Evolutionary conservation across 2,329 filamentous ascomycete species (phyloP).

Genomic region (Ophiostoma sp.): DNA sequence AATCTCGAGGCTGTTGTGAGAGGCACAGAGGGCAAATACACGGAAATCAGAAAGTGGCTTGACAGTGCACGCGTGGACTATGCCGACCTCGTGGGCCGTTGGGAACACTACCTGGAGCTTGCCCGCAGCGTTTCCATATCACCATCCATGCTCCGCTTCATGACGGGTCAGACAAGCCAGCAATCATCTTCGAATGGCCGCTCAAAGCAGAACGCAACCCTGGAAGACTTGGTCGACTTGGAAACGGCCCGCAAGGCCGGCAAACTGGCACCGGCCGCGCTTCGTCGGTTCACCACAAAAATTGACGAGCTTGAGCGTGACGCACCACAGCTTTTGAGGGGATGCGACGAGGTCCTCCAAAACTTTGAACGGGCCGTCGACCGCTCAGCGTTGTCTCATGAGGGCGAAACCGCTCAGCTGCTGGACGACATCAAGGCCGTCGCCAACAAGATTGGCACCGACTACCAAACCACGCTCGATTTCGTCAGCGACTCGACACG

Average conservation of each 20-base stretch:
- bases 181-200: constrained; percentile 41
- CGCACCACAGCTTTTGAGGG: constrained; percentile 60
- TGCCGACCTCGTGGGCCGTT: constrained; percentile 60
- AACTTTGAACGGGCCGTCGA: constrained; percentile 61
- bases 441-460: constrained; percentile 80
- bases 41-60: constrained; percentile 70
- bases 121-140: constrained; percentile 66
- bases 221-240: constrained; percentile 75
- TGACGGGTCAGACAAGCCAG: constrained; percentile 52
- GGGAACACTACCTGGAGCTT: constrained; percentile 68
- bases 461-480: constrained; percentile 74
- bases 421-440: constrained; percentile 84
- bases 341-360: constrained; percentile 61
- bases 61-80: constrained; percentile 68
- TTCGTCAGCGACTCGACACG: constrained; percentile 65
- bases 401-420: constrained; percentile 65
- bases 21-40: constrained; percentile 68
- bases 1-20: constrained; percentile 78
- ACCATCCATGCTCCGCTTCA: constrained; percentile 64
- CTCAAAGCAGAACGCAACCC: constrained; percentile 51
- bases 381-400: constrained; percentile 57
- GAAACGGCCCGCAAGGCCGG: constrained; percentile 73
- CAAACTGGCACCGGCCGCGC: constrained; percentile 58
- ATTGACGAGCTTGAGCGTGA: constrained; percentile 62
- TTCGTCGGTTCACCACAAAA: constrained; percentile 60